phyloP scores from a whole-genome alignment of 331 rosid genomes.

The Pyrus hybrid region DNA sequence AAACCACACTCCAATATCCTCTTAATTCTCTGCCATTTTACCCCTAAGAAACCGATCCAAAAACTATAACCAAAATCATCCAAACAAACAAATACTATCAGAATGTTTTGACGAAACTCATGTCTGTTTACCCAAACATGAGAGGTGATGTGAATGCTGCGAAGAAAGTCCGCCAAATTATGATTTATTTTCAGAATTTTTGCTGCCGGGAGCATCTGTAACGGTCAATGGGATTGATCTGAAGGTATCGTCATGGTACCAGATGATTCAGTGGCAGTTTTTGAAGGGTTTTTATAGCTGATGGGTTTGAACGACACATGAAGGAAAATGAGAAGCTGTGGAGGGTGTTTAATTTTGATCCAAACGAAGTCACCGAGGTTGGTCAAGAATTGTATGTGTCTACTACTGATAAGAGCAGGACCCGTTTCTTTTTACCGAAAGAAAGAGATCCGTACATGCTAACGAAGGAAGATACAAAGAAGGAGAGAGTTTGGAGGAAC shows the following conservation, averaged over 20 bases:
- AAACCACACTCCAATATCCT: too few species aligned
- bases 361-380: neutral
- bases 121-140: neutral
- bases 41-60: too few species aligned
- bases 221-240: conserved; percentile 6
- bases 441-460: neutral
- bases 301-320: conserved; percentile 15
- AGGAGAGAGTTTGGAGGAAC: neutral
- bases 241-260: conserved; percentile 24
- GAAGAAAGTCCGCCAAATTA: neutral
- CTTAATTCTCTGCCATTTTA: too few species aligned
- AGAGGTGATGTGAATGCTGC: neutral
- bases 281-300: conserved; percentile 20
- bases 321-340: conserved; percentile 23
- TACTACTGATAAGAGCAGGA: conserved; percentile 4
- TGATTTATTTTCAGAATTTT: neutral
- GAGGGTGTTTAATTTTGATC: conserved; percentile 1
- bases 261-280: conserved; percentile 14
- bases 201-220: neutral
- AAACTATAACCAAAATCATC: too few species aligned
- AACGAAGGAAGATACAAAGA: conserved; percentile 5
- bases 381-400: conserved; percentile 10
- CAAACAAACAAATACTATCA: too few species aligned
- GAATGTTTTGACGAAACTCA: neutral
- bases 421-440: neutral